Evolutionary conservation across 805 yeast genomes (phyloP).

Genomic region (Saccharomycopsis oosterbeekiorum): DNA sequence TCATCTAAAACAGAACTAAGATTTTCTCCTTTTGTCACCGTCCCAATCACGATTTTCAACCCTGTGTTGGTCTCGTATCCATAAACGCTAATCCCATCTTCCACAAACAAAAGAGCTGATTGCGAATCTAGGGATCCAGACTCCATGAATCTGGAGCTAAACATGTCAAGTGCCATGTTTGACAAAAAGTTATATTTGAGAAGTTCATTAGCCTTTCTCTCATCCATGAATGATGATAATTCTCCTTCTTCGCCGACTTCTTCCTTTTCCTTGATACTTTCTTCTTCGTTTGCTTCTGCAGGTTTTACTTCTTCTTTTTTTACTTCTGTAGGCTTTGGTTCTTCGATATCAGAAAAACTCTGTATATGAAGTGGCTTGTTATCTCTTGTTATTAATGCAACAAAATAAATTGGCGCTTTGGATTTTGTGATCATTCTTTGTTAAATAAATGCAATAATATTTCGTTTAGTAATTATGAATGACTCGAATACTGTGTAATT

Average conservation of each 20-base stretch:
- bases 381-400: slow-evolving; percentile 47
- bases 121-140: slow-evolving; percentile 30
- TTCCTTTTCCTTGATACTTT: slow-evolving; percentile 9
- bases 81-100: slow-evolving; percentile 57
- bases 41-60: slow-evolving; percentile 53
- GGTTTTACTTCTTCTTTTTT: not conserved
- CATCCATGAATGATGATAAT: slow-evolving; percentile 22
- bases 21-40: slow-evolving; percentile 27
- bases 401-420: slow-evolving; percentile 34
- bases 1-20: slow-evolving; percentile 19
- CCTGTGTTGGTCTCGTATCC: slow-evolving; percentile 65
- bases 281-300: slow-evolving; percentile 10
- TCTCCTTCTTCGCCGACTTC: slow-evolving; percentile 10
- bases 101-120: slow-evolving; percentile 45
- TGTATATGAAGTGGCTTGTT: slow-evolving; percentile 54
- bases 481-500: too few species aligned
- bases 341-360: slow-evolving; percentile 32
- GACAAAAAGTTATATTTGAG: slow-evolving; percentile 59
- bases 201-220: slow-evolving; percentile 32
- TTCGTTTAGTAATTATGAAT: too few species aligned
- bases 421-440: not conserved
- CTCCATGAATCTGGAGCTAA: slow-evolving; percentile 39
- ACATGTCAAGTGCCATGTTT: slow-evolving; percentile 68
- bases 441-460: not conserved
- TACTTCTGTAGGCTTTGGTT: slow-evolving; percentile 7